These are phyloP conservation scores for Russula virescens DNA, from an alignment of 768 basidiomycete genomes.

Conservation along the genomic window DNA sequence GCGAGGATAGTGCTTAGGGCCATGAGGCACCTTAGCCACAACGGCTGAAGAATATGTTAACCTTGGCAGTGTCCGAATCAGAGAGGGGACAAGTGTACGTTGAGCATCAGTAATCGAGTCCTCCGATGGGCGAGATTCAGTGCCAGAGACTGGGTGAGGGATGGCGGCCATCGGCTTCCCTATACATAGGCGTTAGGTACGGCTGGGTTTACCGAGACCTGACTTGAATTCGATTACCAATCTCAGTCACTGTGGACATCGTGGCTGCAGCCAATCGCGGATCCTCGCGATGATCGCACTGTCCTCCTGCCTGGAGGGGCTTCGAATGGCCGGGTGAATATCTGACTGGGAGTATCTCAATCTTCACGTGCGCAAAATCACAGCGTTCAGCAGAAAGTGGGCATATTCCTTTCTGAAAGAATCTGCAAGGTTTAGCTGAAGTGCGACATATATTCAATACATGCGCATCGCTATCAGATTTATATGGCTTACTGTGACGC, in stretches of 20 bases:
- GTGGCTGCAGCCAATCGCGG: background rate
- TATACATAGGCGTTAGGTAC: constrained; percentile 5
- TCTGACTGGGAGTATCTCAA: constrained; percentile 11
- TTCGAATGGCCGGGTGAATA: constrained; percentile 1
- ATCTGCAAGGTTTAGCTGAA: constrained; percentile 22
- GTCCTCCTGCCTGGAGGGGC: background rate
- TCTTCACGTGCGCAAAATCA: constrained; percentile 24
- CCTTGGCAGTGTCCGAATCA: background rate
- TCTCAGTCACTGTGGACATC: constrained; percentile 5
- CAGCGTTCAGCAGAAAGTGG: constrained; percentile 23
- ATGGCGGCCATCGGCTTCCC: background rate
- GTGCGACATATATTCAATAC: background rate
- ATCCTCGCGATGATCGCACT: background rate
- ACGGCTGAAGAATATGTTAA: background rate
- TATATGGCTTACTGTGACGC: constrained; percentile 18
- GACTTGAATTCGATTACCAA: constrained; percentile 13
- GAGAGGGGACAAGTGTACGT: background rate
- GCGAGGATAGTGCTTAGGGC: background rate
- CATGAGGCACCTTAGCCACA: background rate
- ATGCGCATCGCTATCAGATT: background rate
- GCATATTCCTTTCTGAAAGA: constrained; percentile 21
- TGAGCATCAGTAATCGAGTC: background rate
- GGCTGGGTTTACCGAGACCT: background rate
- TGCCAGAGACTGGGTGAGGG: background rate
- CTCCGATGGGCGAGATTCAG: background rate